These are phyloP conservation scores for Uncinocarpus reesii DNA, from an alignment of 2,329 filamentous ascomycete species.

Conservation along the genomic window DNA sequence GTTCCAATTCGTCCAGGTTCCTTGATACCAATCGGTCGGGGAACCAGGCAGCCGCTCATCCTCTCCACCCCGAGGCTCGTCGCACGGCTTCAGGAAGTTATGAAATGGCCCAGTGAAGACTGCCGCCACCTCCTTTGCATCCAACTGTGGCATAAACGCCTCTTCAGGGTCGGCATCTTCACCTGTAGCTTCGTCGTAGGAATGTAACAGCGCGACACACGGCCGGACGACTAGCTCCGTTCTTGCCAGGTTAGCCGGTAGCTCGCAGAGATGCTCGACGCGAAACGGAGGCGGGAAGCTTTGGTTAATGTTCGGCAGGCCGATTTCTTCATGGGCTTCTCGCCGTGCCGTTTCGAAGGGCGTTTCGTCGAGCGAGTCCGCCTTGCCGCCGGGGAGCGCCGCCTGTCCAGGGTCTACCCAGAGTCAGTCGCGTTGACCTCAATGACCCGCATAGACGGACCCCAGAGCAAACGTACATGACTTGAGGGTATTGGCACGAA, in stretches of 20 bases:
- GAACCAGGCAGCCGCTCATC: slow-evolving; percentile 33
- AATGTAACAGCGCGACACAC: slow-evolving; percentile 67
- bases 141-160: slow-evolving; percentile 65
- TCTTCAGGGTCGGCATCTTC: slow-evolving; percentile 50
- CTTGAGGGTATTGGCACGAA: slow-evolving; percentile 49
- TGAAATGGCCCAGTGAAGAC: slow-evolving; percentile 85
- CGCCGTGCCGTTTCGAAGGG: slow-evolving; percentile 72
- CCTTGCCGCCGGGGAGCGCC: slow-evolving; percentile 67
- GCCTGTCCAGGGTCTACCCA: slow-evolving; percentile 62
- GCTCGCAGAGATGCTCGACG: slow-evolving; percentile 76
- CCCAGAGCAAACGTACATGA: slow-evolving; percentile 36
- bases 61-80: slow-evolving; percentile 42
- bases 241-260: slow-evolving; percentile 65
- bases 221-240: slow-evolving; percentile 65
- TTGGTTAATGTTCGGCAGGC: slow-evolving; percentile 61
- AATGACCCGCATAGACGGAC: no score
- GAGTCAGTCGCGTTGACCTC: no score
- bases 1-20: slow-evolving; percentile 71
- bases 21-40: slow-evolving; percentile 68
- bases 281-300: slow-evolving; percentile 63
- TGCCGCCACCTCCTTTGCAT: slow-evolving; percentile 83
- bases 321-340: slow-evolving; percentile 89
- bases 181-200: slow-evolving; percentile 41
- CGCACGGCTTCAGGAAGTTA: slow-evolving; percentile 59
- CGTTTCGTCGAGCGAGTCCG: slow-evolving; percentile 46